Conservation (phyloP, 331 rosid species). For the Saraca asoca region DNA sequence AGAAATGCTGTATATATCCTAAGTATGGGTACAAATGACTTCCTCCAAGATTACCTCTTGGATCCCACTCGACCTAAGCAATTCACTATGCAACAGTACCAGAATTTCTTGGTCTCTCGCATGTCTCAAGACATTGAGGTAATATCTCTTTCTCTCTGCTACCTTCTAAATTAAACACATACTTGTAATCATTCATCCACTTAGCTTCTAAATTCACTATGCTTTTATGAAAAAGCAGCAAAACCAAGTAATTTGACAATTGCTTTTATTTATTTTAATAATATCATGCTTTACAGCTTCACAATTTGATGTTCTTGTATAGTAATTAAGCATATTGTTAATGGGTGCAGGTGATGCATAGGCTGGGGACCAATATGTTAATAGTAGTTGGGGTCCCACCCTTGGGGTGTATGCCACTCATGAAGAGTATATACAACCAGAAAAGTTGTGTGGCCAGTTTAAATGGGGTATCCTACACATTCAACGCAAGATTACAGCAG, state of each 20-base stretch:
- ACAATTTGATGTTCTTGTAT: too few species aligned
- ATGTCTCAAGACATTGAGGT: conserved; percentile 54
- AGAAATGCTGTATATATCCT: conserved; percentile 51
- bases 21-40: conserved; percentile 83
- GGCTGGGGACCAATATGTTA: conserved; percentile 50
- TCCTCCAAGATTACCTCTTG: conserved; percentile 69
- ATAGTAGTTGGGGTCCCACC: conserved; percentile 72
- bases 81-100: conserved; percentile 48
- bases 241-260: too few species aligned
- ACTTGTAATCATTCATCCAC: too few species aligned
- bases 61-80: conserved; percentile 62
- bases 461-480: conserved; percentile 49
- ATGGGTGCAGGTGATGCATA: conserved; percentile 49
- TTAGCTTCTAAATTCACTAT: too few species aligned
- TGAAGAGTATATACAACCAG: conserved; percentile 36
- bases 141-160: too few species aligned
- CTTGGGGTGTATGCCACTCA: conserved; percentile 69
- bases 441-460: conserved; percentile 43
- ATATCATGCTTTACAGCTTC: too few species aligned
- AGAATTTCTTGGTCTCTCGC: conserved; percentile 58
- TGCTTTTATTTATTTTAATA: too few species aligned
- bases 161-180: too few species aligned
- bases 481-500: conserved; percentile 50
- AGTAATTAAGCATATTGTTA: too few species aligned
- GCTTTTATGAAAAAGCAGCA: too few species aligned